Conservation (phyloP, 2,329 filamentous ascomycete species). For the Cryphonectria carpinicola region DNA sequence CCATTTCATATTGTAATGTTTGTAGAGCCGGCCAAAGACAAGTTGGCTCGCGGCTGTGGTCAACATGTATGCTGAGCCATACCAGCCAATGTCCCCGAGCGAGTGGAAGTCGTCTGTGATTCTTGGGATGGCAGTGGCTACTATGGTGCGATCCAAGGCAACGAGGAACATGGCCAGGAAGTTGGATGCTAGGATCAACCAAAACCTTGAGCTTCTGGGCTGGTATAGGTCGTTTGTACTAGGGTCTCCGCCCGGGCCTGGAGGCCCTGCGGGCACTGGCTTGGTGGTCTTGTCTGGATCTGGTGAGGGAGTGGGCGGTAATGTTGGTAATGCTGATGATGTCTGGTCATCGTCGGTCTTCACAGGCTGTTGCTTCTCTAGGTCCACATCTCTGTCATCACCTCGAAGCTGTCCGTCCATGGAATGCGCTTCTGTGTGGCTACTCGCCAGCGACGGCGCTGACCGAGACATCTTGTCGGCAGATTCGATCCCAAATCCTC, state of each 20-base stretch:
- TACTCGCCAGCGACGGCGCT: constrained; percentile 27
- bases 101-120: constrained; percentile 63
- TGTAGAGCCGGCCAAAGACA: constrained; percentile 58
- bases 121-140: constrained; percentile 57
- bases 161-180: constrained; percentile 61
- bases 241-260: constrained; percentile 17
- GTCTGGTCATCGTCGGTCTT: background rate
- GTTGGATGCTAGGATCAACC: constrained; percentile 58
- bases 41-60: constrained; percentile 60
- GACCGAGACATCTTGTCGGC: constrained; percentile 24
- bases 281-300: background rate
- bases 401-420: background rate
- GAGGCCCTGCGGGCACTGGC: constrained; percentile 11
- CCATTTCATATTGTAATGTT: constrained; percentile 56
- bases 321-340: background rate
- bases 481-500: background rate
- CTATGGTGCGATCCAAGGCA: constrained; percentile 61
- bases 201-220: constrained; percentile 58
- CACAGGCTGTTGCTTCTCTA: constrained; percentile 13
- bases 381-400: constrained; percentile 7
- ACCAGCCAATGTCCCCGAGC: constrained; percentile 63
- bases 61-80: constrained; percentile 64
- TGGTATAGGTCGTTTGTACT: constrained; percentile 48
- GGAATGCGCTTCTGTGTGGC: constrained; percentile 21
- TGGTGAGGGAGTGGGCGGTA: background rate